Evolutionary conservation across 2,329 filamentous ascomycete species (phyloP).

Genomic region (Penicillium rolfsii): DNA sequence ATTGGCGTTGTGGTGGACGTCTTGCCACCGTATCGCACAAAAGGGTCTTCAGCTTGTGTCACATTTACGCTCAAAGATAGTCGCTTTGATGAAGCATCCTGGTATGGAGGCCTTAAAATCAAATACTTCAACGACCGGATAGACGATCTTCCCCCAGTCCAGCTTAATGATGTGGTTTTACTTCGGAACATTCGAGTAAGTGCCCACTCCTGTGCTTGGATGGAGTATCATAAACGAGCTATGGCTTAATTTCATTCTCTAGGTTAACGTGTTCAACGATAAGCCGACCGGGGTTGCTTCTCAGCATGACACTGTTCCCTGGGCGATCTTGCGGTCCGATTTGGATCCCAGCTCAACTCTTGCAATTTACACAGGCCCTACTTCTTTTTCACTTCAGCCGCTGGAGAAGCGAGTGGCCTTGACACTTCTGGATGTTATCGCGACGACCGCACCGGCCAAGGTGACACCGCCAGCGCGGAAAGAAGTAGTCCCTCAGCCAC

Average conservation of each 20-base stretch:
- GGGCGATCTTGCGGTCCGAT: conserved; percentile 41
- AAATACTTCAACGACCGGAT: conserved; percentile 63
- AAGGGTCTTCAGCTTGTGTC: conserved; percentile 62
- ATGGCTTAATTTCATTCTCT: conserved; percentile 3
- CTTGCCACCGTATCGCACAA: conserved; percentile 56
- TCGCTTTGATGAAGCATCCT: conserved; percentile 49
- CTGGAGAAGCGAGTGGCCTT: conserved; percentile 37
- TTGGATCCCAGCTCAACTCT: conserved; percentile 24
- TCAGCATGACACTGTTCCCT: conserved; percentile 34
- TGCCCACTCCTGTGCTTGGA: conserved; percentile 12
- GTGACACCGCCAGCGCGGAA: conserved; percentile 7
- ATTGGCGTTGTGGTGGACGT: conserved; percentile 73
- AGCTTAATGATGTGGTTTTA: conserved; percentile 66
- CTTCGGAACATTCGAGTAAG: conserved; percentile 61
- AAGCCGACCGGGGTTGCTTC: conserved; percentile 33
- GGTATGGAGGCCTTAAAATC: conserved; percentile 52
- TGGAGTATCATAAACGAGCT: conserved; percentile 27
- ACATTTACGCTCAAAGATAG: conserved; percentile 64
- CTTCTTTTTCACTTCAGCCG: conserved; percentile 30
- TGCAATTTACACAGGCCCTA: conserved; percentile 35
- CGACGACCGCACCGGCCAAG: not conserved
- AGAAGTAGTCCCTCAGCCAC: conserved; percentile 3
- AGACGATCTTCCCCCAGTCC: conserved; percentile 49
- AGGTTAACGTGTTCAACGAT: conserved; percentile 29
- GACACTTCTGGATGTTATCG: conserved; percentile 31